Conservation (phyloP, 495 filamentous ascomycete genomes). For the Talaromyces adpressus region DNA sequence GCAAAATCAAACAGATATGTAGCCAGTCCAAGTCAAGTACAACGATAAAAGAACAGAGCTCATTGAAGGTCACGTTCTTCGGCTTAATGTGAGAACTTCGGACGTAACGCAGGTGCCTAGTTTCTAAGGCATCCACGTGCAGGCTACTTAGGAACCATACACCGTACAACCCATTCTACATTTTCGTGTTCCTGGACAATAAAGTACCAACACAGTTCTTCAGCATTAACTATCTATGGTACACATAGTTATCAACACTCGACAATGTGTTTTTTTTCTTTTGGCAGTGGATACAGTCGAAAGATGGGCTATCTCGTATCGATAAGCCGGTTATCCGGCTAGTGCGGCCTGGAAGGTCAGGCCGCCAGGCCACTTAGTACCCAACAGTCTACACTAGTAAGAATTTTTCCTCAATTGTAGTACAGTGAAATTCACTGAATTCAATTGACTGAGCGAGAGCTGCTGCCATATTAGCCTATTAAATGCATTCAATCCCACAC, state of each 20-base stretch:
- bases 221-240: no score
- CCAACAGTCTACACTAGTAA: background rate
- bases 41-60: background rate
- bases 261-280: background rate
- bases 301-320: background rate
- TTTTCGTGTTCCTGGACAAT: no score
- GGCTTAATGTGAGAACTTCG: background rate
- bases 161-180: no score
- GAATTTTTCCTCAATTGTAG: background rate
- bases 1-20: background rate
- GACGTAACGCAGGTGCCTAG: background rate
- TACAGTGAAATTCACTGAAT: background rate
- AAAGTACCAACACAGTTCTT: no score
- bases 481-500: background rate
- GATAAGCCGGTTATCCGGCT: conserved; percentile 4
- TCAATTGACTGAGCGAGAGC: background rate
- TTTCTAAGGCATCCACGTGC: background rate
- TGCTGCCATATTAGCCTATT: background rate
- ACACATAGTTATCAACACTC: no score
- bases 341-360: background rate
- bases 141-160: background rate
- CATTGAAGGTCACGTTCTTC: background rate
- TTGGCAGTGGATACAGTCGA: background rate
- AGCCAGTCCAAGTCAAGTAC: background rate
- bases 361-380: background rate